Evolutionary conservation across 176 grass and related monocot genomes (phyloP).

Genomic region (Cymbopogon citratus): DNA sequence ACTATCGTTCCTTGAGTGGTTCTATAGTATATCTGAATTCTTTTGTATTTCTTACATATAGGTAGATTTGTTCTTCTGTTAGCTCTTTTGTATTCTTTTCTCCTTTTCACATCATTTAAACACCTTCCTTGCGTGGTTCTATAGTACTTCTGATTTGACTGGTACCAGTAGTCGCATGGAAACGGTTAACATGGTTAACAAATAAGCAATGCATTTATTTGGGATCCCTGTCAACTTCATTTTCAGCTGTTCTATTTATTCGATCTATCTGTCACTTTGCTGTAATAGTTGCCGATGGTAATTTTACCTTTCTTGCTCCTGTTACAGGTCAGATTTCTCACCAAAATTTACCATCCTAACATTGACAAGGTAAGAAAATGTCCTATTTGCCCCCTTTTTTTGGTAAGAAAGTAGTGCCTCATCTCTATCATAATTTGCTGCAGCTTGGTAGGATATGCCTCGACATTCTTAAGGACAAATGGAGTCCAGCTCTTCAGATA

Average conservation of each 20-base stretch:
- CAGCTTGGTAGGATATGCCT: slow-evolving; percentile 93
- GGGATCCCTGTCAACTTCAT: not conserved
- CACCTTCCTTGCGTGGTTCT: not conserved
- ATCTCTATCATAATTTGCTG: slow-evolving; percentile 7
- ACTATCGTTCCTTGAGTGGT: not conserved
- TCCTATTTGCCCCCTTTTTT: not conserved
- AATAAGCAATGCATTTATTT: not conserved
- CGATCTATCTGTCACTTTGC: not conserved
- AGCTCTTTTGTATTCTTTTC: not conserved
- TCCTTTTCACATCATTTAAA: not conserved
- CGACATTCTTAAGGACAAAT: slow-evolving; percentile 88
- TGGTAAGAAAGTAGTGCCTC: not conserved
- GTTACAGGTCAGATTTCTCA: slow-evolving; percentile 86
- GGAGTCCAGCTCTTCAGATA: slow-evolving; percentile 88
- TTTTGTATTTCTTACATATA: not conserved
- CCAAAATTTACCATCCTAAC: slow-evolving; percentile 88
- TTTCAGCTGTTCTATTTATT: slow-evolving; percentile 11
- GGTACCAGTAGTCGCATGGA: not conserved
- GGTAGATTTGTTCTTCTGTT: not conserved
- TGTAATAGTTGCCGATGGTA: not conserved
- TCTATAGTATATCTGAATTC: not conserved
- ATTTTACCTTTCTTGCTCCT: not conserved
- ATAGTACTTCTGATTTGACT: not conserved
- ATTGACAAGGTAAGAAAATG: slow-evolving; percentile 63
- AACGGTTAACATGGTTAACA: not conserved